phyloP scores from a whole-genome alignment of 768 basidiomycete genomes.

The Psilocybe subaeruginosa region DNA sequence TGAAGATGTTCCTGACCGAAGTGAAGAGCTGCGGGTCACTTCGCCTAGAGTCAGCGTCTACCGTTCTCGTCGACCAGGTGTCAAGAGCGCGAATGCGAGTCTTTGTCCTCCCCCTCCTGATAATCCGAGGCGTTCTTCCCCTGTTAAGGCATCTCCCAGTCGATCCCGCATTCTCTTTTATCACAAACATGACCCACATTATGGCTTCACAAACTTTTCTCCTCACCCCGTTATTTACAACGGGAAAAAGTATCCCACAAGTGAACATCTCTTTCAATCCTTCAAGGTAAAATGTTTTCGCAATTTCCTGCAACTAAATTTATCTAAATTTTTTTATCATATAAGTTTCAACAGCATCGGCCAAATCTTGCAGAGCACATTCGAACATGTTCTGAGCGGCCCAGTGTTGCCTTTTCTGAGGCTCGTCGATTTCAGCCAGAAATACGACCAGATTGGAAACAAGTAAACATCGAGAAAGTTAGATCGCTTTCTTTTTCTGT shows the following conservation, averaged over 20 bases:
- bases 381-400: slow-evolving; percentile 61
- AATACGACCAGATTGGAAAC: slow-evolving; percentile 68
- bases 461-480: slow-evolving; percentile 70
- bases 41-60: slow-evolving; percentile 27
- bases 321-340: slow-evolving; percentile 7
- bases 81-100: slow-evolving; percentile 22
- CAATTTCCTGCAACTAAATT: neutral
- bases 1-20: slow-evolving; percentile 22
- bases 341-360: slow-evolving; percentile 59
- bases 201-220: slow-evolving; percentile 79
- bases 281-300: slow-evolving; percentile 52
- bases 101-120: slow-evolving; percentile 14
- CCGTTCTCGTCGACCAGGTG: slow-evolving; percentile 25
- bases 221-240: slow-evolving; percentile 63
- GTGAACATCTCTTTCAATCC: slow-evolving; percentile 79
- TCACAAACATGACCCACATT: slow-evolving; percentile 63
- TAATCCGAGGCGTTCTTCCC: slow-evolving; percentile 13
- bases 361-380: slow-evolving; percentile 73
- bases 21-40: slow-evolving; percentile 17
- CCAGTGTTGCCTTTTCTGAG: slow-evolving; percentile 68
- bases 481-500: neutral
- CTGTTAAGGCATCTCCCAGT: slow-evolving; percentile 22
- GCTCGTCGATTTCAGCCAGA: slow-evolving; percentile 65
- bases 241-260: slow-evolving; percentile 70
- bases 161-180: slow-evolving; percentile 59